Base-by-base conservation (phyloP, 1,284 basidiomycete species). In the Cerioporus squamosus region DNA sequence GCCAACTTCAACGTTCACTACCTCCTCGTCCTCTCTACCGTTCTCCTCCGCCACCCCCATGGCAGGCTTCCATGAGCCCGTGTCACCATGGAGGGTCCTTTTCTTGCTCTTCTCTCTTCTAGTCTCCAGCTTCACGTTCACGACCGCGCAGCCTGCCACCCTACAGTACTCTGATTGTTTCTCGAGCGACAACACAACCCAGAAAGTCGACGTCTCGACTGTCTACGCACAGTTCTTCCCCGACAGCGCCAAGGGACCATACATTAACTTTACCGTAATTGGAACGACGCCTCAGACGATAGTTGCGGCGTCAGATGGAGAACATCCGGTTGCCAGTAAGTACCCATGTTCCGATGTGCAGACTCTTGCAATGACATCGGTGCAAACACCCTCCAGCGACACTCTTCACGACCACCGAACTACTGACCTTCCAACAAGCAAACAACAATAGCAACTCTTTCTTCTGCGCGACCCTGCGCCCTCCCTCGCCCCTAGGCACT, bases 401-500 rank as follows among this genome's bases (percentile, higher is more conserved):
- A 12, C 81, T 96, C 33, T 95, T 96, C 76, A 90, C 88, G 24
- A 86, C 90, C 14, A 88, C 93, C 1, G 82, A 86, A 52, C 83
- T 94, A 23, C 83, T 95, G 46, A 94, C 93, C 7, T 85, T 95
- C 67, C 82, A 81, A 60, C 83, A 90, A 60, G 89, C 83, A 75
- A 80, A 80, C 50, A 88, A 89, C 60, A 84, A 80, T 49, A 88
- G 90, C 60, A 85, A 83, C 60, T 84, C 88, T 7, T 92, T 83
- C 69, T 79, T 96, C 61, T 97, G 95, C 74, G 73, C 82, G 39
- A 81, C 84, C 31, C 76, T 97, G 49, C 86, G 88, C 29, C 90
- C 92, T 4, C 85, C 91, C 10, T 87, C 90, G 8, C 86, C 86
- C 8, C 78, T 91, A 73, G n/a, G 45, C 75, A 76, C 65, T 75